These are phyloP conservation scores for Fusarium begoniae DNA, from an alignment of 2,329 filamentous ascomycete genomes.

Conservation along the genomic window DNA sequence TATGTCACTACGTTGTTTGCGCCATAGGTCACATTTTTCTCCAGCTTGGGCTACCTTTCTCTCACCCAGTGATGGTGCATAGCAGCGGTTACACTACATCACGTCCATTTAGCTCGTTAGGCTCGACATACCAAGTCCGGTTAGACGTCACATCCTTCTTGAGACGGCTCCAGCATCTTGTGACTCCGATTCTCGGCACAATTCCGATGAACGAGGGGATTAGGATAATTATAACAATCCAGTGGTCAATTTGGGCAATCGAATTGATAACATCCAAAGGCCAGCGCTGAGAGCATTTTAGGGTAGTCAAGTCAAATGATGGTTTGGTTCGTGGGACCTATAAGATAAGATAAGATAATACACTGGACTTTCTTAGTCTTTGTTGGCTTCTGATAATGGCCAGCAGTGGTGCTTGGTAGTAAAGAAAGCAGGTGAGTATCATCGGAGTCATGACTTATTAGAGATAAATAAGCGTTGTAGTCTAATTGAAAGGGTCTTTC, in stretches of 20 bases:
- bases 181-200: accelerated
- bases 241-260: too few species aligned
- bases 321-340: neutral
- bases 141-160: neutral
- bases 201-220: too few species aligned
- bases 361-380: accelerated
- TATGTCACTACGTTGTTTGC: too few species aligned
- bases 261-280: neutral
- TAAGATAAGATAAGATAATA: neutral
- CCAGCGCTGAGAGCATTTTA: neutral
- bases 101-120: neutral
- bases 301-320: neutral
- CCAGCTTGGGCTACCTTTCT: neutral
- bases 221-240: too few species aligned
- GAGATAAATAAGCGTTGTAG: accelerated
- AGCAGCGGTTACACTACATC: accelerated
- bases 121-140: neutral
- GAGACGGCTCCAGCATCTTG: too few species aligned
- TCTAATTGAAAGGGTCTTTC: accelerated
- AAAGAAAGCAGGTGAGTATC: neutral
- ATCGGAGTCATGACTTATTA: too few species aligned
- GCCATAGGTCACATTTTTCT: too few species aligned
- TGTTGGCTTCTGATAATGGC: too few species aligned
- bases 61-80: neutral
- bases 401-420: neutral